phyloP scores from a whole-genome alignment of 192 early-diverging fungal genomes.

The Backusella luteola region DNA sequence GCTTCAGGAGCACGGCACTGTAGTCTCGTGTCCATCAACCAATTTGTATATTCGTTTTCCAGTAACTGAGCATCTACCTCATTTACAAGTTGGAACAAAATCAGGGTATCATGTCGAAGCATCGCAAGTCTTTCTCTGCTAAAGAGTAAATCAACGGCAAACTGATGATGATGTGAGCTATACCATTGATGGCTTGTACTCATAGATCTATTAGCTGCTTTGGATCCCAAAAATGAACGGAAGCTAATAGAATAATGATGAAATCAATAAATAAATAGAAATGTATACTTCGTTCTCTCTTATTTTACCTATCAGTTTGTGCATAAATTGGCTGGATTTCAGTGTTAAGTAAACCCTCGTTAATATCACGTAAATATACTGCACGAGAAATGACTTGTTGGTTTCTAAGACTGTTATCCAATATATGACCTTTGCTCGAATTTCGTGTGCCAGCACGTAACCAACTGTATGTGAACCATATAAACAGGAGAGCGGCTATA shows the following conservation, averaged over 20 bases:
- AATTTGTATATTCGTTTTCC: slow-evolving; percentile 51
- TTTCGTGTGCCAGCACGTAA: neutral
- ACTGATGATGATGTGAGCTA: slow-evolving; percentile 35
- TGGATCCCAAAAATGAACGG: slow-evolving; percentile 35
- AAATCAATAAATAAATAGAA: neutral
- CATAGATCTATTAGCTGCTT: neutral
- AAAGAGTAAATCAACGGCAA: slow-evolving; percentile 42
- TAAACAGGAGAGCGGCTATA: neutral
- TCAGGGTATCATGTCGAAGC: slow-evolving; percentile 45
- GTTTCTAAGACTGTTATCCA: neutral
- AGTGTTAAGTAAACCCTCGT: slow-evolving; percentile 39
- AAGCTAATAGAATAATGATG: slow-evolving; percentile 22
- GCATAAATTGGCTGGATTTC: slow-evolving; percentile 10
- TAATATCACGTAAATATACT: slow-evolving; percentile 49
- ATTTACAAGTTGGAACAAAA: slow-evolving; percentile 47
- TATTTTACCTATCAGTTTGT: slow-evolving; percentile 15
- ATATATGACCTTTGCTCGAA: neutral
- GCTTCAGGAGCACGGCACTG: slow-evolving; percentile 15
- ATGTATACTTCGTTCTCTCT: neutral
- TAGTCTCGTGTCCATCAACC: slow-evolving; percentile 43
- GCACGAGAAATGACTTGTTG: slow-evolving; percentile 37
- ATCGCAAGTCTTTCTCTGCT: slow-evolving; percentile 46
- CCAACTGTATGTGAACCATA: slow-evolving; percentile 13
- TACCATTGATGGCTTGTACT: slow-evolving; percentile 32
- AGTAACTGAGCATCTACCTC: slow-evolving; percentile 43